A percentile compares a stretch with the other conserved stretches of the same genome.
phyloP scores from a whole-genome alignment of 2,329 filamentous ascomycete genomes.

The Ascochyta viciae-villosae region DNA sequence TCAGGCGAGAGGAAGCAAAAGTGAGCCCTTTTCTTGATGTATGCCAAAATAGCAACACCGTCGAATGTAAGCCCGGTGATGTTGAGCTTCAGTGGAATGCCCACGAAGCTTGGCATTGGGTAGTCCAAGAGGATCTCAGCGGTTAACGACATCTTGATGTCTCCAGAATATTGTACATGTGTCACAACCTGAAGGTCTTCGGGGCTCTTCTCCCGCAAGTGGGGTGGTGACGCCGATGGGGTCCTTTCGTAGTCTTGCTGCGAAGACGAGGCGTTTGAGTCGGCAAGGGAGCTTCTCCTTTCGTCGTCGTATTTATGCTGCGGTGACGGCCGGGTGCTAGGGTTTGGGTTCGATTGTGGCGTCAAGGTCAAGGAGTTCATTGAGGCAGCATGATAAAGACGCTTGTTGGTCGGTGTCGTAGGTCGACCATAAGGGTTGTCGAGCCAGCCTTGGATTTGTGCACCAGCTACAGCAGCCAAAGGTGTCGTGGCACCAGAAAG shows the following conservation, averaged over 20 bases:
- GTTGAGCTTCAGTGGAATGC: constrained; percentile 90
- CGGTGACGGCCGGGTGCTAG: constrained; percentile 54
- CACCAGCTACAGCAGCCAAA: constrained; percentile 78
- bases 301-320: constrained; percentile 48
- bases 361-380: constrained; percentile 56
- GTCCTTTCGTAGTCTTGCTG: constrained; percentile 40
- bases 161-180: constrained; percentile 85
- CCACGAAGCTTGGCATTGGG: constrained; percentile 97
- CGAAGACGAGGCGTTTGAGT: constrained; percentile 34
- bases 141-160: constrained; percentile 86
- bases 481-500: constrained; percentile 80
- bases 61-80: constrained; percentile 96
- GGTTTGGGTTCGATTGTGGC: constrained; percentile 55
- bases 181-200: constrained; percentile 95
- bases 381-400: constrained; percentile 49
- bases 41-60: constrained; percentile 88
- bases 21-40: constrained; percentile 86
- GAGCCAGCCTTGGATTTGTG: constrained; percentile 65
- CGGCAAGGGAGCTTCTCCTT: constrained; percentile 37
- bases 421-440: constrained; percentile 43
- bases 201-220: constrained; percentile 74
- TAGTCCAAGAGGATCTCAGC: constrained; percentile 97
- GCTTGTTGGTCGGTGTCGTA: constrained; percentile 44
- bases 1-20: constrained; percentile 95
- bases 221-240: constrained; percentile 53